Base-by-base conservation (phyloP, 129 eudicot species). In the Saposhnikovia divaricata region DNA sequence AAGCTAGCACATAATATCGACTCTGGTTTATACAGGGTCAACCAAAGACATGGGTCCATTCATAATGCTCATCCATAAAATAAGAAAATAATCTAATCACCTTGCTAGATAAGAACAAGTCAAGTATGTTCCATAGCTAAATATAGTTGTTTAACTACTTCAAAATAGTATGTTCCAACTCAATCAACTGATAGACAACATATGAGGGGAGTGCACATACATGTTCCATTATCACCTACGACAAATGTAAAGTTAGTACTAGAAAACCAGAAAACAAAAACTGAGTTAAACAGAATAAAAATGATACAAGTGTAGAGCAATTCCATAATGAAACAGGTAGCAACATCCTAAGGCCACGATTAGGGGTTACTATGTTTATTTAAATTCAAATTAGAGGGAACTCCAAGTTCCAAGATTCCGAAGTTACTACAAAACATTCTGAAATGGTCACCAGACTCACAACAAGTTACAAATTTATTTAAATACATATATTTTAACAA, bases 181-280 rank as follows among this genome's bases (percentile, higher is more conserved):
- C 87, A 82, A 95, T 91, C 85, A 92, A 72, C 85, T 95, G 89
- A 48, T 87, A 84, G 66, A 92, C 88, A 37, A 90, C 85, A 77
- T 89, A 87, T 68, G 94, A 88, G n/a, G 97, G 98, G 73, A 92
- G 92, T 53, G 94, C 93, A 80, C 97, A 95, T 59, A 95, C 97
- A 74, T 96, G 97, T 63, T 95, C 98, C 98, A 95, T 95, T 79
- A 95, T 90, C 40, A 90, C 98, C 97, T 94, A 81, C 46, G 14
- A 80, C 55, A 18, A 80, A 9, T 70, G 50, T 28, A 80, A 81
- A 28, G 50, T 31, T 85, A 82, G 50, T 81, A 18, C 31, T 25
- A 28, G 79, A 47, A 46, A 69, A 53, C 59, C n/a, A 83, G 55
- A 80, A 78, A 51, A 70, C 37, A 48, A 77, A 11, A 16, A 44